These are phyloP conservation scores for Fusarium sp. DNA, from an alignment of 2,329 filamentous ascomycete genomes.

Conservation along the genomic window DNA sequence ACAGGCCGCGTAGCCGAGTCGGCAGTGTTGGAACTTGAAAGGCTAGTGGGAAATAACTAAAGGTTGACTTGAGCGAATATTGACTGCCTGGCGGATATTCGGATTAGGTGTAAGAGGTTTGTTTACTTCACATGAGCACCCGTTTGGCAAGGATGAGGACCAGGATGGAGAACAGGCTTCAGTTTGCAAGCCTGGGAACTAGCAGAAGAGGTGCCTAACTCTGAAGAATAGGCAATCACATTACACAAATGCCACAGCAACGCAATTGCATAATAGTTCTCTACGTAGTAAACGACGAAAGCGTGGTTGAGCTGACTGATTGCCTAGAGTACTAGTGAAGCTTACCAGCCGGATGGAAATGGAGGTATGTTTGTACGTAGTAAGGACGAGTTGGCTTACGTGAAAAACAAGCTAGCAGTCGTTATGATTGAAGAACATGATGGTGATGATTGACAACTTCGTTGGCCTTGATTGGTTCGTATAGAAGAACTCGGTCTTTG, in stretches of 20 bases:
- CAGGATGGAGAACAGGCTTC: slow-evolving; percentile 9
- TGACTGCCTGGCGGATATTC: slow-evolving; percentile 20
- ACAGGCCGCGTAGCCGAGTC: slow-evolving; percentile 35
- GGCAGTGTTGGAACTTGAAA: slow-evolving; percentile 4
- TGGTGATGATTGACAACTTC: slow-evolving; percentile 21
- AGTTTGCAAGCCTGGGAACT: slow-evolving; percentile 25
- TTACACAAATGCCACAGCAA: slow-evolving; percentile 20
- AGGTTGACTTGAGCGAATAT: slow-evolving; percentile 13
- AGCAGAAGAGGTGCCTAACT: slow-evolving; percentile 17
- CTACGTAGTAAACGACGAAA: slow-evolving; percentile 17
- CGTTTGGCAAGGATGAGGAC: neutral
- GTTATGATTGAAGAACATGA: slow-evolving; percentile 10
- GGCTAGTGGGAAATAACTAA: neutral
- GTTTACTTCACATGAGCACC: slow-evolving; percentile 2
- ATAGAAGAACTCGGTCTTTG: slow-evolving; percentile 30
- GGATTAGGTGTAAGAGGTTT: slow-evolving; percentile 12
- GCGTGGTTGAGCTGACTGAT: slow-evolving; percentile 10
- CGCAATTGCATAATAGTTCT: slow-evolving; percentile 9
- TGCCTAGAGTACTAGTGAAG: slow-evolving; percentile 4
- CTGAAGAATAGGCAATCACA: slow-evolving; percentile 23
- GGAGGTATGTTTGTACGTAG: slow-evolving; percentile 1
- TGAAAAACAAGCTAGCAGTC: slow-evolving; percentile 23
- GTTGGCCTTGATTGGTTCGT: slow-evolving; percentile 30
- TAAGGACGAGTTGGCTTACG: slow-evolving; percentile 26
- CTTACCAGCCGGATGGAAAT: slow-evolving; percentile 4